These are phyloP conservation scores for Glycine tomentella DNA, from an alignment of 306 rosid species.

Conservation along the genomic window DNA sequence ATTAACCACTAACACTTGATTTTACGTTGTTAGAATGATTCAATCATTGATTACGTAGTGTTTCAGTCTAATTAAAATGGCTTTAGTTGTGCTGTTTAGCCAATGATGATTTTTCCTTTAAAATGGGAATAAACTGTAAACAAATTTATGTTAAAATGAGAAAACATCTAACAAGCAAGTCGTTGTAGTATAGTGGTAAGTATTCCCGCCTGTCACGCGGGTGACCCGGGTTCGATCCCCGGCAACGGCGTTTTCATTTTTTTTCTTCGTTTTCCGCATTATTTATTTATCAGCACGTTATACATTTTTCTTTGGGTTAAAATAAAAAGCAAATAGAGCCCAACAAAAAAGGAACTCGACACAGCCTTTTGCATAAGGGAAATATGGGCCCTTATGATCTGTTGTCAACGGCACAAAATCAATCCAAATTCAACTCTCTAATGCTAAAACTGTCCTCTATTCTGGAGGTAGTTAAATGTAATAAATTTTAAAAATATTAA, in stretches of 20 bases:
- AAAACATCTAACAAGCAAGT: neutral
- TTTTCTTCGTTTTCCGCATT: too few species aligned
- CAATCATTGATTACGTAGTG: neutral
- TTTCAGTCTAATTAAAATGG: neutral
- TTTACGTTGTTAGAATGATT: neutral
- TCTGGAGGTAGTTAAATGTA: neutral
- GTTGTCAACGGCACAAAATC: neutral
- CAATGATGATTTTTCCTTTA: too few species aligned
- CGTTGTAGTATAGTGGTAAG: slow-evolving; percentile 78
- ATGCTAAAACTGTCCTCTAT: neutral
- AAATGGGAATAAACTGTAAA: too few species aligned
- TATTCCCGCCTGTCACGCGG: slow-evolving; percentile 75
- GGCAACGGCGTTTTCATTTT: slow-evolving; percentile 52
- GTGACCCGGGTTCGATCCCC: slow-evolving; percentile 76
- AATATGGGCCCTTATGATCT: neutral
- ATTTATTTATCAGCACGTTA: too few species aligned
- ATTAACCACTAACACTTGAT: neutral
- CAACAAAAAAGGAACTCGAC: neutral
- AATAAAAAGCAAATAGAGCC: neutral
- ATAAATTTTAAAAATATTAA: neutral
- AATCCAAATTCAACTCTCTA: neutral
- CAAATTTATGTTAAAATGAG: neutral
- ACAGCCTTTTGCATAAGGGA: too few species aligned
- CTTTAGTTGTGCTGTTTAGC: neutral
- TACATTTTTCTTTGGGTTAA: neutral